A percentile compares a stretch with the other conserved stretches of the same genome.
Conservation (phyloP, 1,139 yeast genomes). For the Yamadazyma trypodendri region DNA sequence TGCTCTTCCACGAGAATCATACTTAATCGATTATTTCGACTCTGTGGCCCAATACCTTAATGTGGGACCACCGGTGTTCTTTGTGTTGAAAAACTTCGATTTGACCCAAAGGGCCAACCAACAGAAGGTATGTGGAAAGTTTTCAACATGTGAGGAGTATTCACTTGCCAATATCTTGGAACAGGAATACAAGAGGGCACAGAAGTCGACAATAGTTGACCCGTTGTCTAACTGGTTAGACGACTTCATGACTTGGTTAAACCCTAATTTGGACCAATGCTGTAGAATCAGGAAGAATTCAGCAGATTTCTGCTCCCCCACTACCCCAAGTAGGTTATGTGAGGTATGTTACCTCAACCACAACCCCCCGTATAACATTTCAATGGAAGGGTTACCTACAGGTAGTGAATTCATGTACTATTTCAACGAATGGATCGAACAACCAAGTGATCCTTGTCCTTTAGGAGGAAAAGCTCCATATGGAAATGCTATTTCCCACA, state of each 20-base stretch:
- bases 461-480: conserved; percentile 96
- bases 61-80: conserved; percentile 90
- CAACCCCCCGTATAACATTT: conserved; percentile 60
- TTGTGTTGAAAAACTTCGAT: conserved; percentile 68
- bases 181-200: conserved; percentile 73
- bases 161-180: conserved; percentile 84
- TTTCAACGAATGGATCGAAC: conserved; percentile 80
- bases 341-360: conserved; percentile 64
- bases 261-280: conserved; percentile 84
- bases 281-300: conserved; percentile 60
- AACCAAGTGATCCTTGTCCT: conserved; percentile 89
- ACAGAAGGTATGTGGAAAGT: conserved; percentile 80
- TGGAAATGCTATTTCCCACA: conserved; percentile 53
- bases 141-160: conserved; percentile 74
- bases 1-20: conserved; percentile 83
- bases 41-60: conserved; percentile 72
- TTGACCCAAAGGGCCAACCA: conserved; percentile 62
- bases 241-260: conserved; percentile 82
- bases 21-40: conserved; percentile 74
- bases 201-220: conserved; percentile 65
- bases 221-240: conserved; percentile 94
- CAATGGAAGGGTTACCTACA: conserved; percentile 84
- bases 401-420: conserved; percentile 70
- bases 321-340: conserved; percentile 70
- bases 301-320: conserved; percentile 57